A percentile compares a stretch with the other conserved stretches of the same genome.
Conservation (phyloP, 331 rosid species). For the Quercus lobata region DNA sequence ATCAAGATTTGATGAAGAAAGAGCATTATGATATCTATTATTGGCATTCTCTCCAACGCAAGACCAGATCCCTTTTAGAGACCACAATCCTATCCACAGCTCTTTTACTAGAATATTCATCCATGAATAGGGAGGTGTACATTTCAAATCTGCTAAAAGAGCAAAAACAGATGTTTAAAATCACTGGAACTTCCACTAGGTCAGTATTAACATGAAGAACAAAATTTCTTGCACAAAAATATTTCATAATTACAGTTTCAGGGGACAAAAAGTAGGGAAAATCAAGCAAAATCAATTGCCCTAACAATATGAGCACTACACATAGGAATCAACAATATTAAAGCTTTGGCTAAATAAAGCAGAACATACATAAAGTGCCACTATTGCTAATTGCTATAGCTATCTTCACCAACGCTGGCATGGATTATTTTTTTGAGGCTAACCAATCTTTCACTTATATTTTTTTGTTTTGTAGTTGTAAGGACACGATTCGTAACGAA, state of each 20-base stretch:
- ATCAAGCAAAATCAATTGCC: background rate
- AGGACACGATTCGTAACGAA: no score
- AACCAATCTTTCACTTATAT: no score
- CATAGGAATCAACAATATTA: no score
- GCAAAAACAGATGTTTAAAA: background rate
- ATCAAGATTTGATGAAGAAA: no score
- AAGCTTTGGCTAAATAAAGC: background rate
- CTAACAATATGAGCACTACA: background rate
- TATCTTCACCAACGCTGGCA: no score
- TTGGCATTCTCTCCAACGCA: slow-evolving; percentile 59
- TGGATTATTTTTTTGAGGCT: no score
- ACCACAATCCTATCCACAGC: slow-evolving; percentile 47
- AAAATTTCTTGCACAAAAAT: background rate
- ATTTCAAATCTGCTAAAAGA: slow-evolving; percentile 48
- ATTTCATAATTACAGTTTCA: background rate
- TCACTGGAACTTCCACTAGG: background rate
- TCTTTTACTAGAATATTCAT: slow-evolving; percentile 79
- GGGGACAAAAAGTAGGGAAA: background rate
- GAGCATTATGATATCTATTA: slow-evolving; percentile 57
- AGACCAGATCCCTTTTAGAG: slow-evolving; percentile 62
- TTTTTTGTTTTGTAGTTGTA: no score
- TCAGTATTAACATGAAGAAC: background rate
- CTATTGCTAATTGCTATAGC: no score
- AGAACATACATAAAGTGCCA: background rate
- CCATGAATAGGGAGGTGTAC: slow-evolving; percentile 46